Percentiles rank a stretch among this genome's conserved stretches.
Evolutionary conservation across 192 early-diverging fungal species (phyloP).

Genomic region (Entomortierella parvispora): DNA sequence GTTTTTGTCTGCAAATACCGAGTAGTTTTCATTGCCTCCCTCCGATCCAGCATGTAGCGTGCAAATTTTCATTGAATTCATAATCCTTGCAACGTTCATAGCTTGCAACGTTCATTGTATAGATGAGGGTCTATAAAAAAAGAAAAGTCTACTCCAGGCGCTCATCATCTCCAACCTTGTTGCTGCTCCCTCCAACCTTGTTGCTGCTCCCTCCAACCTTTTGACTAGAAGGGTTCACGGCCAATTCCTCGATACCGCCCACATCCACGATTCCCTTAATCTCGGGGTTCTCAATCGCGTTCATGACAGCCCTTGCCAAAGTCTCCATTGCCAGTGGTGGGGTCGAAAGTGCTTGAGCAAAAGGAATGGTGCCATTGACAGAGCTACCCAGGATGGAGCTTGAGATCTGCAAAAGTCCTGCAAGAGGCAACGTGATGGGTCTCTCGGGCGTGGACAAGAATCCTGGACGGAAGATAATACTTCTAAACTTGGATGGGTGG

Average conservation of each 20-base stretch:
- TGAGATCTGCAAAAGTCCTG: constrained; percentile 60
- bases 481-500: constrained; percentile 51
- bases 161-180: not conserved
- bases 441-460: constrained; percentile 71
- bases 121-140: too few relatives aligned
- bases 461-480: constrained; percentile 55
- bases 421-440: constrained; percentile 68
- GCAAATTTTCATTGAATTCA: too few relatives aligned
- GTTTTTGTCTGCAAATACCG: too few relatives aligned
- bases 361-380: constrained; percentile 54
- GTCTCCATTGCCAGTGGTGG: constrained; percentile 56
- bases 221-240: constrained; percentile 20
- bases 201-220: constrained; percentile 30
- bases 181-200: not conserved
- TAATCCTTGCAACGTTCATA: too few relatives aligned
- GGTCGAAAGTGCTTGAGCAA: constrained; percentile 57
- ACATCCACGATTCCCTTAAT: constrained; percentile 57
- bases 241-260: constrained; percentile 54
- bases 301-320: constrained; percentile 57
- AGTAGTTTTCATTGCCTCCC: too few relatives aligned
- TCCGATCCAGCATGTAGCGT: too few relatives aligned
- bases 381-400: constrained; percentile 53
- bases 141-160: too few relatives aligned
- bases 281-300: constrained; percentile 44
- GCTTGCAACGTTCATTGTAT: too few relatives aligned